Evolutionary conservation across 2,329 filamentous ascomycete genomes (phyloP).

Genomic region (Trichoderma citrinoviride): DNA sequence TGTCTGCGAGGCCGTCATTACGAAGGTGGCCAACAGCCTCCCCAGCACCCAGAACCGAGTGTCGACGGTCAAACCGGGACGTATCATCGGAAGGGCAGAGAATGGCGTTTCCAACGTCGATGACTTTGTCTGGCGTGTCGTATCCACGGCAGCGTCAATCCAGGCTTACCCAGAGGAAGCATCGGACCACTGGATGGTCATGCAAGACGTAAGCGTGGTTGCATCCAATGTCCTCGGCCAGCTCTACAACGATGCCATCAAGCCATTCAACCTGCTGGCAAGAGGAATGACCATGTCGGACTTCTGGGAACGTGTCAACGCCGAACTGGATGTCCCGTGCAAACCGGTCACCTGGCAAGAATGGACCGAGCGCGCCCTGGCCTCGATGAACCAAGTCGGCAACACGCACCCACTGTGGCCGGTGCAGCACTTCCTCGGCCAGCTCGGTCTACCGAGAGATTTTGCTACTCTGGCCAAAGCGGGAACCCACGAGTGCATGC

Average conservation of each 20-base stretch:
- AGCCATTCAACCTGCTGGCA: conserved; percentile 20
- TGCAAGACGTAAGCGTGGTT: conserved; percentile 24
- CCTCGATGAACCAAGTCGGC: conserved; percentile 17
- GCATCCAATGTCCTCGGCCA: conserved; percentile 22
- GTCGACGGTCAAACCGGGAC: conserved; percentile 27
- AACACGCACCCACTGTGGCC: conserved; percentile 29
- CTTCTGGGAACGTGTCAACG: conserved; percentile 27
- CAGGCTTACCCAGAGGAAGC: conserved; percentile 17
- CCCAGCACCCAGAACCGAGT: conserved; percentile 17
- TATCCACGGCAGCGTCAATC: conserved; percentile 22
- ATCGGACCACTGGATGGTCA: conserved; percentile 23
- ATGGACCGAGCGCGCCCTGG: conserved; percentile 22
- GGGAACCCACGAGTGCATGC: background rate
- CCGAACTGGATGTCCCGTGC: conserved; percentile 22
- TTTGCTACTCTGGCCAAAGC: background rate
- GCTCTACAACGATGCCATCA: background rate
- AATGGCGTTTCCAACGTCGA: conserved; percentile 27
- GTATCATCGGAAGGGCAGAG: conserved; percentile 26
- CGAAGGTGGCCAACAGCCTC: background rate
- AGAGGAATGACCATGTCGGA: conserved; percentile 23
- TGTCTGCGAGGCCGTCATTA: conserved; percentile 26
- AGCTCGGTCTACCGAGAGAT: conserved; percentile 16
- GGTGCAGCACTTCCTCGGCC: conserved; percentile 28
- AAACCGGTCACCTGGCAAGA: conserved; percentile 21
- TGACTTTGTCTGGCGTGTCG: conserved; percentile 28